Evolutionary conservation across 768 basidiomycete genomes (phyloP).

Genomic region (Cytidiella melzeri): DNA sequence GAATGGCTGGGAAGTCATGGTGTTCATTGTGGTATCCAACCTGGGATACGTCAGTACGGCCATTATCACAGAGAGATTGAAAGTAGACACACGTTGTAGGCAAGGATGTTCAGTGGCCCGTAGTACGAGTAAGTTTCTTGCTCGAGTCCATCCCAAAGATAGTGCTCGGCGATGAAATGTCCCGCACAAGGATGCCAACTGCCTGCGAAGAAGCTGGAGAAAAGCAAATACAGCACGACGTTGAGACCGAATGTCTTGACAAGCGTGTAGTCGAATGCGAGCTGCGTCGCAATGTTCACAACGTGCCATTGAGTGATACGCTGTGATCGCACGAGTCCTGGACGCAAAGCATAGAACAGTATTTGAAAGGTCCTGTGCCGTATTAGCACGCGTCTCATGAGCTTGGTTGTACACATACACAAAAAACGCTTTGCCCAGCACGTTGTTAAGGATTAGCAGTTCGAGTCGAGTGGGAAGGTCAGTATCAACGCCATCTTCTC

Average conservation of each 20-base stretch:
- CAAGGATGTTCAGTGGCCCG: conserved; percentile 80
- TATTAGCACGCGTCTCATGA: neutral
- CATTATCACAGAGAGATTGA: too few relatives aligned
- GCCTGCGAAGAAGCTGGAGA: conserved; percentile 94
- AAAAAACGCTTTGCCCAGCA: conserved; percentile 97
- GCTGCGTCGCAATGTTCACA: conserved; percentile 64
- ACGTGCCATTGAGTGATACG: conserved; percentile 79
- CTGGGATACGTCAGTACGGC: conserved; percentile 37
- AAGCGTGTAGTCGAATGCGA: conserved; percentile 68
- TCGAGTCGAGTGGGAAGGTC: conserved; percentile 89
- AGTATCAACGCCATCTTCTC: conserved; percentile 94
- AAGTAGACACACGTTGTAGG: conserved; percentile 76
- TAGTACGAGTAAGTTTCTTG: conserved; percentile 99
- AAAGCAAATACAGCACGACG: conserved; percentile 74
- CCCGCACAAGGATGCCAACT: conserved; percentile 93
- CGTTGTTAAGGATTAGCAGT: conserved; percentile 83
- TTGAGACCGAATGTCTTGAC: conserved; percentile 39
- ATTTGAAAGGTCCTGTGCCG: conserved; percentile 86
- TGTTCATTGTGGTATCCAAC: conserved; percentile 99
- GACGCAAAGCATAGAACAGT: conserved; percentile 94
- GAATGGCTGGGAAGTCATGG: conserved; percentile 95
- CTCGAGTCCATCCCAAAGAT: conserved; percentile 84
- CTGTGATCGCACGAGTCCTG: conserved; percentile 86
- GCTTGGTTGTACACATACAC: conserved; percentile 49
- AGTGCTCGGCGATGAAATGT: conserved; percentile 98